phyloP scores from a whole-genome alignment of 495 filamentous ascomycete genomes.

The Pseudotulostoma volvatum region DNA sequence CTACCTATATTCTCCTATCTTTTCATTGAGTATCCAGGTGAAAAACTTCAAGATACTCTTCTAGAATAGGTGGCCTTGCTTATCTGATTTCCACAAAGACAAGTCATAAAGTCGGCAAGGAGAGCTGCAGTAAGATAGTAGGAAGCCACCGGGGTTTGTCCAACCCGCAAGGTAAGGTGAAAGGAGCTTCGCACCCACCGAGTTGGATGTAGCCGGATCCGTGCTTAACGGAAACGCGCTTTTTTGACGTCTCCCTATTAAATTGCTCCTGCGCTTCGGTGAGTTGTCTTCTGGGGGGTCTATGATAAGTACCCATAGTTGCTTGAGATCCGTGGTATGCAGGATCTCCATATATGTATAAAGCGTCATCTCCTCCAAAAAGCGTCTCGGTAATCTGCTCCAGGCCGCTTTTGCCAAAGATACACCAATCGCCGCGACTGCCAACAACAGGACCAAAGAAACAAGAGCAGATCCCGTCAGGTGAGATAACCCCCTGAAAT shows the following conservation, averaged over 20 bases:
- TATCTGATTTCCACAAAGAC: conserved; percentile 1
- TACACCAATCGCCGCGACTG: not conserved
- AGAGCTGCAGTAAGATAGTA: conserved; percentile 1
- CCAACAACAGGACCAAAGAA: not conserved
- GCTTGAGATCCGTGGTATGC: too few species aligned
- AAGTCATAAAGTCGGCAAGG: not conserved
- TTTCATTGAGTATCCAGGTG: not conserved
- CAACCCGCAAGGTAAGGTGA: not conserved
- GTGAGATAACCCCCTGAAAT: conserved; percentile 1
- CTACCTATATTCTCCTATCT: not conserved
- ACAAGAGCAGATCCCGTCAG: not conserved
- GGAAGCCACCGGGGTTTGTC: not conserved
- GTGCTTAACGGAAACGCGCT: not conserved
- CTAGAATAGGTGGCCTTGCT: not conserved
- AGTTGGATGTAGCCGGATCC: not conserved
- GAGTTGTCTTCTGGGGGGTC: not conserved
- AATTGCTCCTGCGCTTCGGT: not conserved
- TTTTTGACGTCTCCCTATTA: not conserved
- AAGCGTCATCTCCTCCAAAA: not conserved
- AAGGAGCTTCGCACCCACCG: not conserved
- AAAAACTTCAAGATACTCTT: conserved; percentile 1
- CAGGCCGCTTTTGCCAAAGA: not conserved
- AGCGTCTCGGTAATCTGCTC: not conserved
- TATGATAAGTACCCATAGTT: not conserved
- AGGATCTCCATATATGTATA: conserved; percentile 1